A percentile compares a stretch with the other conserved stretches of the same genome.
Conservation (phyloP, 129 eudicot species). For the Smallanthus sonchifolius region DNA sequence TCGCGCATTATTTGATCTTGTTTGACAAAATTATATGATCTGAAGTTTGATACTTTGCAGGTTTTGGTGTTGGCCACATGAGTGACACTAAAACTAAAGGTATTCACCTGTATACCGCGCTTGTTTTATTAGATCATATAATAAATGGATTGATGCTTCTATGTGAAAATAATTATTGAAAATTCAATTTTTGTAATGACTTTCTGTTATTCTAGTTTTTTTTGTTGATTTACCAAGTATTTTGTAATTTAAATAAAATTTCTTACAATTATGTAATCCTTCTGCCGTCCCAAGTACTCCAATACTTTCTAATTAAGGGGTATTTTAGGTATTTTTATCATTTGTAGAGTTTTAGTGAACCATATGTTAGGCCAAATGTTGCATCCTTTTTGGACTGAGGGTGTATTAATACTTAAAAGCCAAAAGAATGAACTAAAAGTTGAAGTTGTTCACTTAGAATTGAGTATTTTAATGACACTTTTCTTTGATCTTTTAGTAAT, state of each 20-base stretch:
- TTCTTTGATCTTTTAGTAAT: no score
- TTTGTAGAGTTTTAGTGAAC: neutral
- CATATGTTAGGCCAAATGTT: neutral
- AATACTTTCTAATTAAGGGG: neutral
- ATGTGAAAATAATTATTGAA: no score
- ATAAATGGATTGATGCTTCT: neutral
- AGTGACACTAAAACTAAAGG: slow-evolving; percentile 99
- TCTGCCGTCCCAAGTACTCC: neutral
- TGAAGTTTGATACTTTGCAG: slow-evolving; percentile 45
- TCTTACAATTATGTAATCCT: neutral
- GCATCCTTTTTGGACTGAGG: neutral
- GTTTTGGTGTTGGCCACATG: slow-evolving; percentile 99
- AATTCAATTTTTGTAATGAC: neutral
- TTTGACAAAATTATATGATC: slow-evolving; percentile 19
- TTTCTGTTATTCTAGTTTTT: neutral
- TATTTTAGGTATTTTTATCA: neutral
- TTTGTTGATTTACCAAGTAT: neutral
- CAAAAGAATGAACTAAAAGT: neutral
- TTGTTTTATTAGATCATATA: neutral
- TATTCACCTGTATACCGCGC: slow-evolving; percentile 11
- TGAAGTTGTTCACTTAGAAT: neutral
- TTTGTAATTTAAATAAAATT: neutral
- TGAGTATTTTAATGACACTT: neutral
- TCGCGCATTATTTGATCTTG: slow-evolving; percentile 10
- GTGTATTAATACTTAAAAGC: neutral